Conservation (phyloP, 2,329 filamentous ascomycete genomes). For the Cadophora sp. region DNA sequence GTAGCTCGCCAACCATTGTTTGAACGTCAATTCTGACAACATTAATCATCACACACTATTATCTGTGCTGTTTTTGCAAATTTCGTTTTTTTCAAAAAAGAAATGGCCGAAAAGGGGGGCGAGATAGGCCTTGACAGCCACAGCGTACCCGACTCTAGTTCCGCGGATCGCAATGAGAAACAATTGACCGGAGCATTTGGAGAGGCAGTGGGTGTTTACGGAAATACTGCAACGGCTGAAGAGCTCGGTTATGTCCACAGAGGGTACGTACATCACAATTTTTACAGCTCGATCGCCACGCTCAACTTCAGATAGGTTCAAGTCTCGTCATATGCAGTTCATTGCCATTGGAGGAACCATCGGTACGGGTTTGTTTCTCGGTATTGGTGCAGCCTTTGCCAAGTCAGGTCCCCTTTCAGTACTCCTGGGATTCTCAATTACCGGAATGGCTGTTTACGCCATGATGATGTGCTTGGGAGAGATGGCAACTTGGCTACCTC, state of each 20-base stretch:
- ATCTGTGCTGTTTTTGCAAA: no score
- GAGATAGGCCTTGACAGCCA: no score
- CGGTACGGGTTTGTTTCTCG: constrained; percentile 60
- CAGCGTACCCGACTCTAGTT: no score
- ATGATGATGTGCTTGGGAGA: constrained; percentile 59
- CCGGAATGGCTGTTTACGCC: constrained; percentile 57
- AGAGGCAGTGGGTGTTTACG: constrained; percentile 60
- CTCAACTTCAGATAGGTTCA: constrained; percentile 33
- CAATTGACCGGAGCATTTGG: no score
- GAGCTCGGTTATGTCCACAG: constrained; percentile 57
- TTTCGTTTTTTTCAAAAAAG: no score
- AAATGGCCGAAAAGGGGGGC: no score
- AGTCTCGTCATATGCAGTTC: constrained; percentile 61
- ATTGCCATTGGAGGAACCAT: constrained; percentile 66
- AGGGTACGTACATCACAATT: constrained; percentile 50
- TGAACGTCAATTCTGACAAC: no score
- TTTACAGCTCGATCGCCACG: no score
- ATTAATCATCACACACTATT: no score
- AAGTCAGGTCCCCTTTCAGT: constrained; percentile 60
- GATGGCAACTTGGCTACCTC: constrained; percentile 57
- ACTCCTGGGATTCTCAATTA: constrained; percentile 58
- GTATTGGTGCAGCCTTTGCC: constrained; percentile 58
- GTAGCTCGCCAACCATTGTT: no score
- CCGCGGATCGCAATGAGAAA: no score
- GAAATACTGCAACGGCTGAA: constrained; percentile 56